These are phyloP conservation scores for Curvularia verruculosa DNA, from an alignment of 2,329 filamentous ascomycete genomes.

Conservation along the genomic window DNA sequence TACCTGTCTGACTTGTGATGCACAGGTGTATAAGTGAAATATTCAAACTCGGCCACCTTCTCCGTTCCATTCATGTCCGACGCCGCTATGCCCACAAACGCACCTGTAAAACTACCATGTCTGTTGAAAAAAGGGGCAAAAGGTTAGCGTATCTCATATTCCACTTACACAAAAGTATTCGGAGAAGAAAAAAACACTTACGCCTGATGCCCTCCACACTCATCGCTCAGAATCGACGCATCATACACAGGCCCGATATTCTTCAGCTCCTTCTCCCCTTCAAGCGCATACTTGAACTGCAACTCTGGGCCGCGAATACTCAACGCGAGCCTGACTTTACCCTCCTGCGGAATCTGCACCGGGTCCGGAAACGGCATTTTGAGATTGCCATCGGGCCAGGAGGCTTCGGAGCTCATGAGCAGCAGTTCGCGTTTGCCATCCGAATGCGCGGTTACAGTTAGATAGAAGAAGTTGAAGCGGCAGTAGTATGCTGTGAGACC, in stretches of 20 bases:
- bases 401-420: slow-evolving; percentile 63
- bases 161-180: too few relatives aligned
- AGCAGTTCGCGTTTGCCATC: slow-evolving; percentile 65
- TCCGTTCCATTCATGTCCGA: slow-evolving; percentile 42
- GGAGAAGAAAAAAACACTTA: not conserved
- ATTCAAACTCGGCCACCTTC: slow-evolving; percentile 39
- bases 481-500: slow-evolving; percentile 68
- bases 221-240: slow-evolving; percentile 65
- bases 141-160: not conserved
- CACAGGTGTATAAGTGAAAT: slow-evolving; percentile 41
- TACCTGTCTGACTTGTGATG: slow-evolving; percentile 42
- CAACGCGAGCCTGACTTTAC: slow-evolving; percentile 61
- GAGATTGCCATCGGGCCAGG: slow-evolving; percentile 61
- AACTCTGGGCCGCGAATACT: slow-evolving; percentile 59
- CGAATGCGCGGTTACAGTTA: slow-evolving; percentile 63
- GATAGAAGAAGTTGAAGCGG: slow-evolving; percentile 69
- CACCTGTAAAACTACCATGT: slow-evolving; percentile 69
- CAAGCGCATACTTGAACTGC: slow-evolving; percentile 64
- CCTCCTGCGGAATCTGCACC: slow-evolving; percentile 59
- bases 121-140: not conserved
- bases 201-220: slow-evolving; percentile 66
- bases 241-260: slow-evolving; percentile 63
- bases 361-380: slow-evolving; percentile 51
- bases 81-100: slow-evolving; percentile 49
- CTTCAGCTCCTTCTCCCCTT: slow-evolving; percentile 52